A percentile compares a stretch with the other conserved stretches of the same genome.
phyloP scores from a whole-genome alignment of 2,329 filamentous ascomycete genomes.

The Colletotrichum coccodes region DNA sequence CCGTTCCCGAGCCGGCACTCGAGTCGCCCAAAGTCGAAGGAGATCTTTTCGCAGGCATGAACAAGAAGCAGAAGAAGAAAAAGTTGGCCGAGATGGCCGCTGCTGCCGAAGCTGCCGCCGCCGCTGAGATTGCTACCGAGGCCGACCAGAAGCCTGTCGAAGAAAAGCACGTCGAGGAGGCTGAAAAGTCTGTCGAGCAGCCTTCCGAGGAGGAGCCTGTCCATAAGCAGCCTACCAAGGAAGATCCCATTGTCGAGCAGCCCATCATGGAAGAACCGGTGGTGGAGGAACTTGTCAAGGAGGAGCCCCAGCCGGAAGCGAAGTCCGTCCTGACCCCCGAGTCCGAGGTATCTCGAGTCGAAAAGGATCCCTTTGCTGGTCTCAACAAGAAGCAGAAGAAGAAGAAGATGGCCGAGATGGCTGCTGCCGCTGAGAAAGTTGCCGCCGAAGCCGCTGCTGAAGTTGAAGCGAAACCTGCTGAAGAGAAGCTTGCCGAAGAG shows the following conservation, averaged over 20 bases:
- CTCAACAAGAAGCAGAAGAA: neutral
- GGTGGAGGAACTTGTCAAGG: neutral
- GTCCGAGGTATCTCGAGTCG: neutral
- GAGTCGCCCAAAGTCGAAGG: conserved; percentile 34
- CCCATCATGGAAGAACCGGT: neutral
- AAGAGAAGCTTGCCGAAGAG: neutral
- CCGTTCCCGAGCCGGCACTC: conserved; percentile 13
- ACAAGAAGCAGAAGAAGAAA: conserved; percentile 1
- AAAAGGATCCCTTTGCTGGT: neutral
- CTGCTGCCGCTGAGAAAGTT: neutral
- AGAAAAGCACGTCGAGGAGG: neutral
- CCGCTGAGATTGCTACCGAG: too few relatives aligned
- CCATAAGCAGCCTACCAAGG: neutral
- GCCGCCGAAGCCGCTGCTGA: neutral
- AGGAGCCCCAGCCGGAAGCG: neutral
- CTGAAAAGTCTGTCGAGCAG: neutral
- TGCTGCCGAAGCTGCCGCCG: neutral
- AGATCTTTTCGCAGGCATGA: conserved; percentile 7
- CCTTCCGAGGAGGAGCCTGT: neutral
- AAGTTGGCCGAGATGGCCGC: neutral
- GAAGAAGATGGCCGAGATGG: neutral
- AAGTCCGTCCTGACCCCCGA: neutral
- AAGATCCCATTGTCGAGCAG: neutral
- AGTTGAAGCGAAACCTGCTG: neutral
- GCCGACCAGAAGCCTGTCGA: neutral